Evolutionary conservation across 2,329 filamentous ascomycete species (phyloP), one percentile per base, ranked within the genome.

Genomic region (Alternaria triticimaculans): DNA sequence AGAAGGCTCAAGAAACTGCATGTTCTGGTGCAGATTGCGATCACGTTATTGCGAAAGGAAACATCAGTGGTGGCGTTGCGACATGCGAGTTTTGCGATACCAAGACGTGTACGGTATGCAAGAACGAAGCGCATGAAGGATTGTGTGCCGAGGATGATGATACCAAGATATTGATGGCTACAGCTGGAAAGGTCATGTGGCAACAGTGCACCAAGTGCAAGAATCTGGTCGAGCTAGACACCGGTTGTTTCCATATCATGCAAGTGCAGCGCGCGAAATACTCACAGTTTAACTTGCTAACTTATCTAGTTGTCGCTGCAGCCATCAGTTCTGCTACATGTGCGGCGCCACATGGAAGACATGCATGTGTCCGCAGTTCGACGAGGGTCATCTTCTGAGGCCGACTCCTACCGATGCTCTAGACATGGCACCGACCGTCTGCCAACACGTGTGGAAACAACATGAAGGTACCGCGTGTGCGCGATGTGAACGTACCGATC

Each of bases 181-280:
- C 6, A 43, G 55, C 6, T 66, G 68, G 23, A 15, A 55, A 7
- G 62, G 68, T 3, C 55, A 71, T 64, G 48, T 73, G 68, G 70
- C 70, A 71, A 46, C 56, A 59, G 21, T 73, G 71, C 30, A 28
- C 25, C 1, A 63, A 55, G 2, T 73, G 71, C 49, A 67, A 60
- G 37, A 70, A 63, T 12, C 63, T 72, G 68, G 65, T 73, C 9
- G 70, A 72, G 55, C 50, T 73, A 4, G n/a, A 18, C 1, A 9
- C 20, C 4, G 71, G 71, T 4, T 74, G 70, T 49, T 71, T 64
- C 33, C 71, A 72, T 43, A 71, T 74, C 63, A 64, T 41, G 70
- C 12, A 11, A 43, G 41, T 43, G 8, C 15, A 43, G 41, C 41
- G 15, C 41, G 30, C 30, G 14, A 15, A 1, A 37, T 12, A 43